A percentile compares a stretch with the other conserved stretches of the same genome.
Conservation (phyloP, 768 basidiomycete species). For the Hortiboletus flavorubellus region DNA sequence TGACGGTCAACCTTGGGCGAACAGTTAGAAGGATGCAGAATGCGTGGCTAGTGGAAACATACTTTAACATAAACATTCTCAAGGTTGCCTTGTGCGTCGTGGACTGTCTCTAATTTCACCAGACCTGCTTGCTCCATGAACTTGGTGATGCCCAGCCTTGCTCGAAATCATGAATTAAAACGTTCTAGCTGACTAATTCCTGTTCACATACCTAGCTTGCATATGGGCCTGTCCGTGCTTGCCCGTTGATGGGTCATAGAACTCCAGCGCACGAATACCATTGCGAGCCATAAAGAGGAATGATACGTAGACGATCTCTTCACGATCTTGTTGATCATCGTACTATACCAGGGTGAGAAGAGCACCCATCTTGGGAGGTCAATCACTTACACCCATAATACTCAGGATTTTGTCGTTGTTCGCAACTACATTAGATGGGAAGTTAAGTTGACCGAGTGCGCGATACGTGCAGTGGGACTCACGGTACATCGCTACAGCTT, state of each 20-base stretch:
- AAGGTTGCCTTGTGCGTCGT: conserved; percentile 52
- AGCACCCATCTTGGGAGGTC: too few relatives aligned
- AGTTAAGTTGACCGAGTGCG: not conserved
- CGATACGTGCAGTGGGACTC: conserved; percentile 24
- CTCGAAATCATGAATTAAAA: not conserved
- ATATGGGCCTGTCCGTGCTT: conserved; percentile 91
- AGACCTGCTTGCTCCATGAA: conserved; percentile 71
- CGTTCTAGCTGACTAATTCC: not conserved
- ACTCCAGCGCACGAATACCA: conserved; percentile 76
- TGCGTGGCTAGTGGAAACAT: conserved; percentile 20
- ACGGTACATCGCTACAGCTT: conserved; percentile 82
- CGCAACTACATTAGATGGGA: conserved; percentile 45
- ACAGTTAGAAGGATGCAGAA: not conserved
- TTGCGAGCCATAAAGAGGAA: conserved; percentile 87
- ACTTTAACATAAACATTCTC: conserved; percentile 71
- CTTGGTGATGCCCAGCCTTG: conserved; percentile 77
- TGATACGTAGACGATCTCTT: conserved; percentile 77
- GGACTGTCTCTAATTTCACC: conserved; percentile 66
- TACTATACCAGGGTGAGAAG: conserved; percentile 44
- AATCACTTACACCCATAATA: conserved; percentile 66
- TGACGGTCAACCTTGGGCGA: conserved; percentile 62
- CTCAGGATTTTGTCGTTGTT: conserved; percentile 72
- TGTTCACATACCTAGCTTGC: conserved; percentile 68
- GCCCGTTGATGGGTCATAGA: conserved; percentile 72
- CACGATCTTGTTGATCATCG: conserved; percentile 59